Base-by-base conservation (phyloP, 768 basidiomycete genomes). In the Hypholoma sublateritium region DNA sequence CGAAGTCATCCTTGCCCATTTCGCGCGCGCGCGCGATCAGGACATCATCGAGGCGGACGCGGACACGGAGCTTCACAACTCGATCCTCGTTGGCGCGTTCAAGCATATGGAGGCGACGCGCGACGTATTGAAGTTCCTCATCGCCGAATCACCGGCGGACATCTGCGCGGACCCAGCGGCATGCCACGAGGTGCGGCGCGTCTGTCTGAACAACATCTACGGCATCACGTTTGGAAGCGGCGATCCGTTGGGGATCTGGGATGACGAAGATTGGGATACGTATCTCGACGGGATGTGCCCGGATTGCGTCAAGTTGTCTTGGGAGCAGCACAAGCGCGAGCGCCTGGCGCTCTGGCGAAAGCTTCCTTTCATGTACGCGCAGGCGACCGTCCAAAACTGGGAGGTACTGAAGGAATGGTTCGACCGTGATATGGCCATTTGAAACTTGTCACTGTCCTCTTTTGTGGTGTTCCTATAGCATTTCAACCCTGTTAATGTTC, bases 221-320 rank as follows among this genome's bases (percentile, higher is more conserved):
- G n/a, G 2, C 48, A 54, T 53, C 11, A 28, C 12, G 43, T 53
- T 56, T 44, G 28, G 28, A 5, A 56, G 11, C 55, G 59, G 37
- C 7, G 34, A 45, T 16, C 65, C 63, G 2, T 43, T 67, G 35
- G 56, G 52, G 3, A 45, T 65, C 1, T 65, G 64, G 67, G 58
- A 60, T 5, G 57, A 59, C 34, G 58, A 32, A 48, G 55, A 50
- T 28, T 61, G 53, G 64, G 57, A 51, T 1, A 35, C 32, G 47
- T 63, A 53, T 59, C 63, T 58, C 39, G 62, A 59, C 22, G 57
- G 50, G 16, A 52, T 53, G 54, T 64, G 58, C 19, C 52, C 35
- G 39, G 48, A 59, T 21, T 53, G 59, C 47, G 1, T 16, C 17
- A 6, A 4, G 4, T 3, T 41, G 39, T 41, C 8, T 6, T 4